Evolutionary conservation across 345 rosid genomes (phyloP), one percentile per base, ranked within the genome.

Genomic region (Populus ilicifolia): DNA sequence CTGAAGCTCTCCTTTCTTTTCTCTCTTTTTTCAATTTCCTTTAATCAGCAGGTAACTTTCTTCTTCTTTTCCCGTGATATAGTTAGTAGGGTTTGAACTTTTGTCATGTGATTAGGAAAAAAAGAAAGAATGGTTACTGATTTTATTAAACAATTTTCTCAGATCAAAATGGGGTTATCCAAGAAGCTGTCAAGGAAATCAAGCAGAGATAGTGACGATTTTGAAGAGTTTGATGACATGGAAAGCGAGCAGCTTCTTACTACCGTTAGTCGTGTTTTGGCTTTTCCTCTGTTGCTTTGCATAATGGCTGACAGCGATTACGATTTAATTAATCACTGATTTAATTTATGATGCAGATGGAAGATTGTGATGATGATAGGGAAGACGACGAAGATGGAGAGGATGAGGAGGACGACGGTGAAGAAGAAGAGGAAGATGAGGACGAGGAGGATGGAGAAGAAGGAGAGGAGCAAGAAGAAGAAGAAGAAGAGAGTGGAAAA

Each of bases 401-500:
- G 8, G 64, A 59, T 33, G 65, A 1, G n/a, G 23, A 17, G 64
- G 65, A 21, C 70, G 69, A 77, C 5, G 36, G 41, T 3, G 38
- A 63, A 41, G 48, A 38, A 25, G 30, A 18, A 21, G 35, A 70
- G 18, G 48, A 63, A 3, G 62, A 12, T 52, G 72, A 36, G 0
- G 43, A 67, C 3, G 61, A 39, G 6, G 67, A 7, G 36, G 25
- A 27, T 6, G 43, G 44, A 1, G 70, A 23, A 17, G 52, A 74
- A 13, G 62, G 16, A 2, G 76, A 71, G 3, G 70, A 61, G 8
- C 18, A 13, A 18, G 61, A 11, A 9, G 76, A 52, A 2, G 66
- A 27, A 1, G 72, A 61, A 0, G 79, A 71, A 0, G 79, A 38
- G 7, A 76, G 72, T 0, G 65, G 54, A 20, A 86, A 80, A 72